Conservation (phyloP, 306 rosid species). For the Prunus mira region DNA sequence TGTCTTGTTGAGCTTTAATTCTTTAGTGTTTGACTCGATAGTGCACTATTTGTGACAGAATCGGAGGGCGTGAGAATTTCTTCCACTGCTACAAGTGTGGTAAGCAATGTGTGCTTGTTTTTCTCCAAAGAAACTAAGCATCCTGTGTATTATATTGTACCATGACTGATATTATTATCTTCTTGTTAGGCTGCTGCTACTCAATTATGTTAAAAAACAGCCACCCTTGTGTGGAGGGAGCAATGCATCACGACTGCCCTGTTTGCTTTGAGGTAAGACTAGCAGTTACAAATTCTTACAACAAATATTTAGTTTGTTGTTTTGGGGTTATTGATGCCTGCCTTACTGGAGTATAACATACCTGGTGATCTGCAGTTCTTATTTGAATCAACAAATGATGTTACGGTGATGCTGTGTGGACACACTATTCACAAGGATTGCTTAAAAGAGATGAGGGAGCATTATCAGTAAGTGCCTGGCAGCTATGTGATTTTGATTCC, state of each 20-base stretch:
- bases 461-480: conserved; percentile 57
- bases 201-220: conserved; percentile 54
- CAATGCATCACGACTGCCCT: conserved; percentile 95
- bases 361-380: conserved; percentile 56
- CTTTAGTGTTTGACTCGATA: not conserved
- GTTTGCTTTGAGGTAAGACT: conserved; percentile 80
- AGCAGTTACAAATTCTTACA: not conserved
- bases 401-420: conserved; percentile 73
- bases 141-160: not conserved
- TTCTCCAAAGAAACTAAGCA: not conserved
- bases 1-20: not conserved
- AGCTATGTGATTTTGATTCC: not conserved
- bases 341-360: conserved; percentile 2
- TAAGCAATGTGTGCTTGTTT: conserved; percentile 20
- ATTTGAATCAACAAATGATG: conserved; percentile 63
- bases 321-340: conserved; percentile 11
- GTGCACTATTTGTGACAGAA: conserved; percentile 38
- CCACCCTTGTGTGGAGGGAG: conserved; percentile 91
- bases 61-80: conserved; percentile 74
- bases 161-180: not conserved
- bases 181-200: conserved; percentile 72
- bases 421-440: conserved; percentile 78
- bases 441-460: conserved; percentile 79
- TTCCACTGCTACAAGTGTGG: conserved; percentile 91
- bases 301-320: not conserved